Conservation (phyloP, 225 moss, liverwort and hornwort species). For the Climacium dendroides region DNA sequence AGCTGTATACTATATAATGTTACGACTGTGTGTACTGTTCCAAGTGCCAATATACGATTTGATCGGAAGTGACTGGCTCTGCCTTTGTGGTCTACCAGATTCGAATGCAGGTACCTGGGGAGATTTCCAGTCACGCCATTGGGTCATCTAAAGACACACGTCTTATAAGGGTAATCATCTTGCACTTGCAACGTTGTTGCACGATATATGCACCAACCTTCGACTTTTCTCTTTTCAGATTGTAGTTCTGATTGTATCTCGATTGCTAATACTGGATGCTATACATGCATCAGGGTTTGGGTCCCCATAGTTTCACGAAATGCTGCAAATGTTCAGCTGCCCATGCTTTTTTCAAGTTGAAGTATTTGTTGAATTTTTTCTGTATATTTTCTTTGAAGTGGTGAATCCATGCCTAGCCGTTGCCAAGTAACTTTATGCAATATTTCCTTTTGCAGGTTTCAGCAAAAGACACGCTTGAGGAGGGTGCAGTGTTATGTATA, state of each 20-base stretch:
- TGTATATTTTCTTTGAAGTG: no score
- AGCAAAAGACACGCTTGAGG: slow-evolving; percentile 49
- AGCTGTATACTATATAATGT: neutral
- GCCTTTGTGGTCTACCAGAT: slow-evolving; percentile 16
- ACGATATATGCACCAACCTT: neutral
- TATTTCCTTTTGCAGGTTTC: slow-evolving; percentile 40
- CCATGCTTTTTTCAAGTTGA: neutral
- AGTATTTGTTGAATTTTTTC: neutral
- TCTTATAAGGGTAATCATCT: slow-evolving; percentile 18
- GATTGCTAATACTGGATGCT: neutral
- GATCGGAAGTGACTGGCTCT: neutral
- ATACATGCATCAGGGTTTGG: neutral
- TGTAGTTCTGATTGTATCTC: neutral
- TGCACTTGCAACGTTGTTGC: neutral
- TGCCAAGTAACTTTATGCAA: neutral
- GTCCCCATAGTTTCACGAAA: neutral
- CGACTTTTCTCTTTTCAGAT: neutral
- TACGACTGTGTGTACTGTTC: neutral
- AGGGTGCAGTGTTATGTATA: slow-evolving; percentile 66
- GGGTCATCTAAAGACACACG: neutral
- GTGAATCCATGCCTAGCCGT: neutral
- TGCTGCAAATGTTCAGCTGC: neutral
- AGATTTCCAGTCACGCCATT: neutral
- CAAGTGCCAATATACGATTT: neutral
- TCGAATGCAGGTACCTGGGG: slow-evolving; percentile 24